Percentiles rank a stretch among this genome's conserved stretches.
phyloP scores from a whole-genome alignment of 306 rosid genomes.

The Rosa persica region DNA sequence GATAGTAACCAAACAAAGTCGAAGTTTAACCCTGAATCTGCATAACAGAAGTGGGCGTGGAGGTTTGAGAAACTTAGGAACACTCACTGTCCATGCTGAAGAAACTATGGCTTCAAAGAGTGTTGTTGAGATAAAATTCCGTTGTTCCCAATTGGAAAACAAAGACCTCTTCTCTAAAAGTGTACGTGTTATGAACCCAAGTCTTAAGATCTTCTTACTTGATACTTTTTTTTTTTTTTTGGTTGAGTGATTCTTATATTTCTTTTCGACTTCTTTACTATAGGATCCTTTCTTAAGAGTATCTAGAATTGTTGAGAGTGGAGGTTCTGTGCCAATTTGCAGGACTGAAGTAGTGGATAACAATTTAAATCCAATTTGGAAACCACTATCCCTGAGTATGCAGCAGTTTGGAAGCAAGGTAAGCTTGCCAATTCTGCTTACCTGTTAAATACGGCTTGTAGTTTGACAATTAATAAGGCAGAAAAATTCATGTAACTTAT shows the following conservation, averaged over 20 bases:
- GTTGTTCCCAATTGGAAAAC: slow-evolving; percentile 75
- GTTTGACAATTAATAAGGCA: slow-evolving; percentile 11
- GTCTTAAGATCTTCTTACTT: slow-evolving; percentile 4
- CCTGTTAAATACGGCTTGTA: slow-evolving; percentile 3
- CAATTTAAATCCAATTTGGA: slow-evolving; percentile 81
- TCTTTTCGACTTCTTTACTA: slow-evolving; percentile 14
- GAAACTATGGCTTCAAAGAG: slow-evolving; percentile 68
- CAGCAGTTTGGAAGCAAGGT: slow-evolving; percentile 82
- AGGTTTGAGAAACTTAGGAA: too few relatives aligned
- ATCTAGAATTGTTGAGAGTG: slow-evolving; percentile 75
- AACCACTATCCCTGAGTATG: slow-evolving; percentile 53
- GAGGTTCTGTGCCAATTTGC: slow-evolving; percentile 77
- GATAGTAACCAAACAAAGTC: slow-evolving; percentile 68
- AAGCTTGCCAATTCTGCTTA: slow-evolving; percentile 28
- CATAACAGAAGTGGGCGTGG: slow-evolving; percentile 33
- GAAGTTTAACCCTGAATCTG: slow-evolving; percentile 51
- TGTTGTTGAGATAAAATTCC: slow-evolving; percentile 55
- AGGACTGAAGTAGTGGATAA: slow-evolving; percentile 78
- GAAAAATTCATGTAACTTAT: not conserved
- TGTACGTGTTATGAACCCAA: slow-evolving; percentile 35
- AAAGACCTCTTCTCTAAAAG: slow-evolving; percentile 75
- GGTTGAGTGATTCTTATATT: not conserved
- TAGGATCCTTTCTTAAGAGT: slow-evolving; percentile 86
- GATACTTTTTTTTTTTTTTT: not conserved
- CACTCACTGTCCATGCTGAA: slow-evolving; percentile 73